Evolutionary conservation across 2,329 filamentous ascomycete species (phyloP).

Genomic region (Aspergillus fumigatiaffinis): DNA sequence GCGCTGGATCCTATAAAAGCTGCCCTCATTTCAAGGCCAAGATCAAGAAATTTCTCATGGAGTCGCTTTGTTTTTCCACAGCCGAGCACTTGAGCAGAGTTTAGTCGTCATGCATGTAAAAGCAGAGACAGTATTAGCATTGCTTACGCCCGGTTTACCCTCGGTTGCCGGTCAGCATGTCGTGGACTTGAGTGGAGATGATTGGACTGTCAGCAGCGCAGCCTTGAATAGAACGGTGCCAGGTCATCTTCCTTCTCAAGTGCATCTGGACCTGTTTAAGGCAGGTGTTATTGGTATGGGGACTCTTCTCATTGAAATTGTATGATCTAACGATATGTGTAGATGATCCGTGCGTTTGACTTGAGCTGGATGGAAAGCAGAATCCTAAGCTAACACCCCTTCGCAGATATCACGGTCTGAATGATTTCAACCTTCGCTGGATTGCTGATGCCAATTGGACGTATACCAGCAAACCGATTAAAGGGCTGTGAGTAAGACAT

Average conservation of each 20-base stretch:
- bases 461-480: constrained; percentile 50
- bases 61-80: background rate
- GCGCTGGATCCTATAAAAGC: background rate
- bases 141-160: constrained; percentile 14
- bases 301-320: background rate
- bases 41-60: background rate
- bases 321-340: background rate
- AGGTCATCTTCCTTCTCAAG: constrained; percentile 55
- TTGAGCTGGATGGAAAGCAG: constrained; percentile 1
- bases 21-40: background rate
- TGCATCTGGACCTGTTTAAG: constrained; percentile 55
- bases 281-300: constrained; percentile 51
- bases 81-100: background rate
- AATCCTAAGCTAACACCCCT: background rate
- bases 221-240: constrained; percentile 51
- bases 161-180: constrained; percentile 27
- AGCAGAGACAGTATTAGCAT: constrained; percentile 11
- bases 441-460: constrained; percentile 59
- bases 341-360: constrained; percentile 33
- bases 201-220: constrained; percentile 46
- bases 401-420: constrained; percentile 49
- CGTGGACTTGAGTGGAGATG: constrained; percentile 39
- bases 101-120: constrained; percentile 15
- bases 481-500: constrained; percentile 40
- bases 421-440: constrained; percentile 60